These are phyloP conservation scores for Pestalotiopsis sp. DNA, from an alignment of 2,329 filamentous ascomycete genomes.

Conservation along the genomic window DNA sequence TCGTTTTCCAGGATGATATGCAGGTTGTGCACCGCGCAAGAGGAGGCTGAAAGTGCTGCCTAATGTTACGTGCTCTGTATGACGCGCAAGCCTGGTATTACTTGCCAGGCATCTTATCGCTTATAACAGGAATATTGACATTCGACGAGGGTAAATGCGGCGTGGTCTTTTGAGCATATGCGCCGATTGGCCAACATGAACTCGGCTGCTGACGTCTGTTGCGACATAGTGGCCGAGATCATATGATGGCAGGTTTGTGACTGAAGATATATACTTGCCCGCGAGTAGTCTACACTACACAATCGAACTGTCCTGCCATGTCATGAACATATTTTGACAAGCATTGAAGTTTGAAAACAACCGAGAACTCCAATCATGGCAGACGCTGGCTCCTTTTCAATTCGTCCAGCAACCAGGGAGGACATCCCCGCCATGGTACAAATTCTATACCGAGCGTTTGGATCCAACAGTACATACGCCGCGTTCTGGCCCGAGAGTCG, in stretches of 20 bases:
- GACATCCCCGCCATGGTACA: not conserved
- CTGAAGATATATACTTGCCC: not conserved
- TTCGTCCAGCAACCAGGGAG: not conserved
- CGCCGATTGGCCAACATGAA: not conserved
- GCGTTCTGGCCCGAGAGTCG: not conserved
- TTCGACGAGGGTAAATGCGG: not conserved
- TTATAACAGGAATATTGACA: not conserved
- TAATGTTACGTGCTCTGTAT: not conserved
- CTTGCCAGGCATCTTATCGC: not conserved
- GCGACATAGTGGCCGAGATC: not conserved
- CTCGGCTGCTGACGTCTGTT: not conserved
- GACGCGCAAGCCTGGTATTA: not conserved
- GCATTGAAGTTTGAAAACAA: not conserved
- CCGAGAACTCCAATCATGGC: not conserved
- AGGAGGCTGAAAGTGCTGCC: not conserved
- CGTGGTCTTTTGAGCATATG: not conserved
- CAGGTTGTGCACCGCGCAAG: not conserved
- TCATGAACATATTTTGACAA: not conserved
- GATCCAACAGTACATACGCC: not conserved
- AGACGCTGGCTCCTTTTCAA: not conserved
- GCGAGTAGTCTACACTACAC: not conserved
- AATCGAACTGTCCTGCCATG: too few relatives aligned
- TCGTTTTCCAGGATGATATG: not conserved
- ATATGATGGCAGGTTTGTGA: not conserved
- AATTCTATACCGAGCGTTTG: not conserved